A percentile compares a stretch with the other conserved stretches of the same genome.
These are phyloP conservation scores for Suhomyces sp. DNA, from an alignment of 805 yeast species.

Conservation along the genomic window DNA sequence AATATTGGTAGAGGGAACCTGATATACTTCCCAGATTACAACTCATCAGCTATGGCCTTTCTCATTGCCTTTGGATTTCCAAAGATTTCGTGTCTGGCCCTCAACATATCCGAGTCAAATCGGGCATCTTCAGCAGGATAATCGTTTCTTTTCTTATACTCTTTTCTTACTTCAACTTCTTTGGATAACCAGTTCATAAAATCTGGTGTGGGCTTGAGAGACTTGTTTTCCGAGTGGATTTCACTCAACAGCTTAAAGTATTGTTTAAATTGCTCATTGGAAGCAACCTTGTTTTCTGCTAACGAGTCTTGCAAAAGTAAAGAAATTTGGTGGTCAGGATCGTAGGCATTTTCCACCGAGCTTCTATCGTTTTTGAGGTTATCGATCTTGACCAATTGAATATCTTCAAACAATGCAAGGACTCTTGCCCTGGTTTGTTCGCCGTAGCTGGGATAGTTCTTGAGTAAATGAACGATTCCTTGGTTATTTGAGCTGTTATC, in stretches of 20 bases:
- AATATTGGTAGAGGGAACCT: no score
- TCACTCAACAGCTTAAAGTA: slow-evolving; percentile 24
- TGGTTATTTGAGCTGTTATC: slow-evolving; percentile 7
- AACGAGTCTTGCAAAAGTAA: slow-evolving; percentile 35
- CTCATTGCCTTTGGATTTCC: slow-evolving; percentile 75
- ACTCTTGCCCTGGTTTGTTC: slow-evolving; percentile 35
- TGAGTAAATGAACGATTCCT: slow-evolving; percentile 25
- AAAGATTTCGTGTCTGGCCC: slow-evolving; percentile 63
- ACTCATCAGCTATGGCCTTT: slow-evolving; percentile 55
- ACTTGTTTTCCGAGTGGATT: slow-evolving; percentile 29
- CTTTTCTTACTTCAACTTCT: slow-evolving; percentile 33
- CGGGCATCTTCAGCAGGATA: slow-evolving; percentile 31
- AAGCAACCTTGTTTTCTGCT: slow-evolving; percentile 13
- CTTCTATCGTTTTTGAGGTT: slow-evolving; percentile 14
- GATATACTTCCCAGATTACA: slow-evolving; percentile 23
- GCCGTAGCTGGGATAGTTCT: slow-evolving; percentile 26
- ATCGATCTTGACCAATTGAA: slow-evolving; percentile 17
- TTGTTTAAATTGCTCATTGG: slow-evolving; percentile 6
- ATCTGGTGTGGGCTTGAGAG: slow-evolving; percentile 28
- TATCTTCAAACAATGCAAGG: slow-evolving; percentile 47
- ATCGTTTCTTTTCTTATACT: slow-evolving; percentile 25
- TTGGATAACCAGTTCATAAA: slow-evolving; percentile 65
- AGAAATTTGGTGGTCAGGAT: slow-evolving; percentile 33
- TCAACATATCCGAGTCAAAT: slow-evolving; percentile 32
- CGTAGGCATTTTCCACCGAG: slow-evolving; percentile 14